Evolutionary conservation across 805 yeast species (phyloP).

Genomic region (Wickerhamiella bombiphila): DNA sequence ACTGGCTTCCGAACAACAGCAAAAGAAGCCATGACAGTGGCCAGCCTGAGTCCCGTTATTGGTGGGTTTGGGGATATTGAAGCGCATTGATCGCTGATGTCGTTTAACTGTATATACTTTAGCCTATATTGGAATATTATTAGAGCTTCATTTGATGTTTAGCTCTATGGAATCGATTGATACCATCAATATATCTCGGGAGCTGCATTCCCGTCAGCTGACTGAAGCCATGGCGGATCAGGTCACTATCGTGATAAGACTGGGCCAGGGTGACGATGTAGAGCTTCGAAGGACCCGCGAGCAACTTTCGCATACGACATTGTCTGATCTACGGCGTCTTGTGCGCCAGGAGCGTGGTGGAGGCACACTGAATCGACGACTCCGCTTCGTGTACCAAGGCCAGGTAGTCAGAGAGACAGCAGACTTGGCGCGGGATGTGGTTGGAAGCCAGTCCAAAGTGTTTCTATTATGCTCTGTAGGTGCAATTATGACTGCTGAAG

Average conservation of each 20-base stretch:
- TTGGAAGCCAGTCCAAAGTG: constrained; percentile 24
- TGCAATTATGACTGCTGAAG: constrained; percentile 39
- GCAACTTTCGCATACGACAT: constrained; percentile 17
- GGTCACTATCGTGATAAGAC: constrained; percentile 4
- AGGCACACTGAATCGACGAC: constrained; percentile 31
- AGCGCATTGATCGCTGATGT: no score
- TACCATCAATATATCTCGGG: no score
- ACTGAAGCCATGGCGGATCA: no score
- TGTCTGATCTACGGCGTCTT: constrained; percentile 28
- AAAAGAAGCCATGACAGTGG: not conserved
- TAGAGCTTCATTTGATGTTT: not conserved
- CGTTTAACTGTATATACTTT: no score
- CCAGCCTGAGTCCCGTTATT: no score
- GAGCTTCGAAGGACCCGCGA: not conserved
- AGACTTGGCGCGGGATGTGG: constrained; percentile 38
- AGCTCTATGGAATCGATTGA: no score
- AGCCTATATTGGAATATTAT: no score
- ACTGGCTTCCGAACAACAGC: constrained; percentile 22
- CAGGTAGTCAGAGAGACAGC: constrained; percentile 44
- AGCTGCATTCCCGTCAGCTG: no score
- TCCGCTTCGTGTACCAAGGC: constrained; percentile 58
- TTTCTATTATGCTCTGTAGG: constrained; percentile 74
- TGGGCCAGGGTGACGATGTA: constrained; percentile 2
- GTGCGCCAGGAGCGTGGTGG: constrained; percentile 28
- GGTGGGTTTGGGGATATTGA: no score